Conservation (phyloP, 148 eudicot genomes). For the Rheum nobile region DNA sequence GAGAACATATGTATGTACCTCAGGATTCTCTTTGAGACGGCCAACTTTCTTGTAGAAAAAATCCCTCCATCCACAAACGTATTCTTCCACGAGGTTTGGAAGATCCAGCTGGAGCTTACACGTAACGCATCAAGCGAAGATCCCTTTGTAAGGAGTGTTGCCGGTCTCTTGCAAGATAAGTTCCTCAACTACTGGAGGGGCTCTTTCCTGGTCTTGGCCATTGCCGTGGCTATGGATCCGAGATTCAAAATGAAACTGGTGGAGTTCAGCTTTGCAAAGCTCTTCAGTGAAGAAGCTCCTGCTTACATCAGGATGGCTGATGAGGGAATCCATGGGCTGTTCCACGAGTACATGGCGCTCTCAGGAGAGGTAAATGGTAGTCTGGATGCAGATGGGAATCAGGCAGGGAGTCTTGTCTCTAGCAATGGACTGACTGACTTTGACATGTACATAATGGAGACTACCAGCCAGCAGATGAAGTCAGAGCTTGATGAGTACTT, state of each 20-base stretch:
- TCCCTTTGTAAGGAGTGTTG: slow-evolving; percentile 37
- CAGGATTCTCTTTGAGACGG: slow-evolving; percentile 59
- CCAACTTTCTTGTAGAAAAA: slow-evolving; percentile 36
- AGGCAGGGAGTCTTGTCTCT: slow-evolving; percentile 20
- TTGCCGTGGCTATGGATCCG: slow-evolving; percentile 87
- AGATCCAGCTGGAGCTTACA: slow-evolving; percentile 70
- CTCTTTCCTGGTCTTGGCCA: slow-evolving; percentile 56
- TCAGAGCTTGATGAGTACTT: slow-evolving; percentile 85
- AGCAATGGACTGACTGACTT: slow-evolving; percentile 66
- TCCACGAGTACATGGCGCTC: slow-evolving; percentile 49
- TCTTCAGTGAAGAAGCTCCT: slow-evolving; percentile 65
- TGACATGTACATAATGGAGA: slow-evolving; percentile 82
- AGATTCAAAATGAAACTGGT: slow-evolving; percentile 91
- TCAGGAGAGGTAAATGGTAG: slow-evolving; percentile 28
- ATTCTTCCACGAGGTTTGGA: slow-evolving; percentile 89
- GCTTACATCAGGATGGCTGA: slow-evolving; percentile 45
- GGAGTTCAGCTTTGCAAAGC: slow-evolving; percentile 78
- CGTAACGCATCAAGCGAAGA: slow-evolving; percentile 64
- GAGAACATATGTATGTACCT: slow-evolving; percentile 53
- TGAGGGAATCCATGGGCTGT: slow-evolving; percentile 81
- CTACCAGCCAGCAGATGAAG: slow-evolving; percentile 60
- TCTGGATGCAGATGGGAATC: slow-evolving; percentile 31
- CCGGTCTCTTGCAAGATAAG: slow-evolving; percentile 54
- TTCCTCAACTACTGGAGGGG: slow-evolving; percentile 72
- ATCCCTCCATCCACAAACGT: slow-evolving; percentile 41